These are phyloP conservation scores for Populus hybrid DNA, from an alignment of 441 rosid species.

Conservation along the genomic window DNA sequence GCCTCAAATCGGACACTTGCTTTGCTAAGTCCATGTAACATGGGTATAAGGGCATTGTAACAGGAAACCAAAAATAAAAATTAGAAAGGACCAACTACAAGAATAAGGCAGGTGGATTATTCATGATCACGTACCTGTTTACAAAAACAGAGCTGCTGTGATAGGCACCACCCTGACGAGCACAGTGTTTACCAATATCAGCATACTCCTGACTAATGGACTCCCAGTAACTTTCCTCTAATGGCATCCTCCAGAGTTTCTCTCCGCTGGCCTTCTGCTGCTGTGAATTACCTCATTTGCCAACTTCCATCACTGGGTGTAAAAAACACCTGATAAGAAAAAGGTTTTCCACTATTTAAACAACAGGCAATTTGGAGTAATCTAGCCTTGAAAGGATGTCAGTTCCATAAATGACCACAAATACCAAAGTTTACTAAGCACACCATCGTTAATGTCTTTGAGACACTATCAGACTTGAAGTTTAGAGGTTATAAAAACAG, in stretches of 20 bases:
- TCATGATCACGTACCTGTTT: slow-evolving; percentile 54
- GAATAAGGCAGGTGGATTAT: not conserved
- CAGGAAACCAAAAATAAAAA: not conserved
- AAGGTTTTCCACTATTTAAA: not conserved
- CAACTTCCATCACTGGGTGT: slow-evolving; percentile 82
- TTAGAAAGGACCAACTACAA: not conserved
- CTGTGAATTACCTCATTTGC: slow-evolving; percentile 75
- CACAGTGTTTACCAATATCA: slow-evolving; percentile 91
- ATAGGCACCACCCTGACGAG: slow-evolving; percentile 83
- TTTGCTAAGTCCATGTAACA: not conserved
- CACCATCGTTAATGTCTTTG: not conserved
- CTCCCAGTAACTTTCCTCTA: slow-evolving; percentile 97
- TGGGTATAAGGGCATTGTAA: not conserved
- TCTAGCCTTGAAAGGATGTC: not conserved
- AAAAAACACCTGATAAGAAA: slow-evolving; percentile 55
- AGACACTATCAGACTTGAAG: not conserved
- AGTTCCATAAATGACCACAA: not conserved
- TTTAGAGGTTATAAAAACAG: not conserved
- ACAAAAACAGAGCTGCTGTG: slow-evolving; percentile 85
- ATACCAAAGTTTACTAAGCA: not conserved
- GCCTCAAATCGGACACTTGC: not conserved
- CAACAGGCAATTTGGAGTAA: not conserved
- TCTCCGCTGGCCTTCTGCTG: slow-evolving; percentile 80
- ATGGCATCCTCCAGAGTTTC: slow-evolving; percentile 95
- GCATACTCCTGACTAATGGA: slow-evolving; percentile 94